Percentiles rank a stretch among this genome's conserved stretches.
These are phyloP conservation scores for Calycina herbarum DNA, from an alignment of 2,329 filamentous ascomycete species.

Conservation along the genomic window DNA sequence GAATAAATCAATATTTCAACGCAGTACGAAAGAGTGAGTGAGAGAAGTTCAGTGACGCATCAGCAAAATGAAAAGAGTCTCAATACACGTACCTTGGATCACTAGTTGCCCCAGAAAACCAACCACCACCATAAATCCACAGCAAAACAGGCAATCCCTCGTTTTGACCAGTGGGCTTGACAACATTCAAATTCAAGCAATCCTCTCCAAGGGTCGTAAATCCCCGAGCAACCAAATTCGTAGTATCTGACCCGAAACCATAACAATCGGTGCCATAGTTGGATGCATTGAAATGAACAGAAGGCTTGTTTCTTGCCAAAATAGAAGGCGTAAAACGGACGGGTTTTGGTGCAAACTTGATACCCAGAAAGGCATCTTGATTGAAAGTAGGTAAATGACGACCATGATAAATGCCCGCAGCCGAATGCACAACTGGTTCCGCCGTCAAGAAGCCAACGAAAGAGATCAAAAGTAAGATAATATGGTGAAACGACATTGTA, in stretches of 20 bases:
- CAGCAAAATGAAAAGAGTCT: not conserved
- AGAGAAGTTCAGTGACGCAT: not conserved
- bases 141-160: not conserved
- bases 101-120: constrained; percentile 1
- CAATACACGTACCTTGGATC: not conserved
- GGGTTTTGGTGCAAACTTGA: not conserved
- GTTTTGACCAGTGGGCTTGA: not conserved
- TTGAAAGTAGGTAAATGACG: not conserved
- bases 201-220: not conserved
- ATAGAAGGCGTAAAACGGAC: not conserved
- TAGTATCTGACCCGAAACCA: not conserved
- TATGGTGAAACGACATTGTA: not conserved
- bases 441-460: not conserved
- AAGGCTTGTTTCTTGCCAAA: not conserved
- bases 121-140: constrained; percentile 1
- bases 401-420: not conserved
- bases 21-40: not conserved
- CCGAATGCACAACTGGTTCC: not conserved
- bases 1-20: not conserved
- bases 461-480: not conserved
- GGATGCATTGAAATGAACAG: not conserved
- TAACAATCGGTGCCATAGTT: not conserved
- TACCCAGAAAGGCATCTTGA: not conserved
- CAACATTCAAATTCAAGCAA: not conserved
- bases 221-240: not conserved